Evolutionary conservation across 345 rosid species (phyloP), one percentile per base, ranked within the genome.

Genomic region (Aethionema arabicum): DNA sequence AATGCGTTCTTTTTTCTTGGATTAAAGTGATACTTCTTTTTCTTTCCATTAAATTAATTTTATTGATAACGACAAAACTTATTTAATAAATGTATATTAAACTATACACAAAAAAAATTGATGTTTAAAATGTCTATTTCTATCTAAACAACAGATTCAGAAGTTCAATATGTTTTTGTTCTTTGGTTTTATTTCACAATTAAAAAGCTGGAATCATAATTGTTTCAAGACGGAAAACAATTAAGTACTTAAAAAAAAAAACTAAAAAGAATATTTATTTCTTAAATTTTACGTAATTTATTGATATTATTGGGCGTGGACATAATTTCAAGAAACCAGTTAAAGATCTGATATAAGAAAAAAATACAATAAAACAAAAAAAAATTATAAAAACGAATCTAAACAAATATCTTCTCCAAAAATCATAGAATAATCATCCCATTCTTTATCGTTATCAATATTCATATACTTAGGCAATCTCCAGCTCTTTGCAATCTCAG

Each of bases 351-450:
- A 45, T 46, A 47, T 37, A 12, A n/a, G n/a, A 2, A 29, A 10
- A 10, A n/a, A 43, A 35, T 8, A 53, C 44, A 55, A 7, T 11
- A 52, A 56, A 21, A 50, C 12, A 47, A 12, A 61, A 27, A 40
- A 63, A 31, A 74, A 80, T 59, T 76, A 88, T 50, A 83, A 73
- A 35, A 72, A 76, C 69, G 77, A 67, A 59, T 82, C 82, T 0
- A 73, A 67, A 8, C 95, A 88, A 65, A 87, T 69, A 8, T 92
- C 79, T 51, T 82, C 80, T 60, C 88, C 95, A 11, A 83, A 92
- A 72, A 76, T 73, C 88, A 82, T 76, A 49, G 95, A 83, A 65
- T 77, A 81, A 70, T 85, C 96, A 75, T 92, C 90, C 67, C 86
- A 52, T 36, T 80, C 83, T 66, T 83, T 82, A 8, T 21, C 27